Evolutionary conservation across 768 basidiomycete genomes (phyloP), one percentile per base, ranked within the genome.

Genomic region (Leccinum ochraceum): DNA sequence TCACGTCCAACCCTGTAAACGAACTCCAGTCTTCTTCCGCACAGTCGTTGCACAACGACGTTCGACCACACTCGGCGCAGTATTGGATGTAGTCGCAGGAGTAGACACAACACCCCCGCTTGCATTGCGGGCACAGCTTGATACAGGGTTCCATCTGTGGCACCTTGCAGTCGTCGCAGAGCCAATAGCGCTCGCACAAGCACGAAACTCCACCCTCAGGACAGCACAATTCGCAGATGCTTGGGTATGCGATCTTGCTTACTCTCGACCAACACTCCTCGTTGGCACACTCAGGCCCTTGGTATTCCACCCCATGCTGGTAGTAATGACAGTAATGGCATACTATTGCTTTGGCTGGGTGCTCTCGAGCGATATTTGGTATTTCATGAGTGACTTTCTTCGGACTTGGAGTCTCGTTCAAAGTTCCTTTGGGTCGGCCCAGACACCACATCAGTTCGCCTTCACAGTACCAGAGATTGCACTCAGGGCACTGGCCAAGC

Each of bases 91-190:
- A 71, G 2, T 58, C 65, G 71, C 39, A 42, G 17, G 39, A n/a
- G 17, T 42, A n/a, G 17, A 42, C 17, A 42, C 39, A 42, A 42
- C 8, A 42, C 39, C 39, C 39, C 17, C 46, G 55, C 37, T 2
- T 58, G 61, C 72, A 71, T 32, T 39, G 67, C 20, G 62, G 60
- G 10, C 70, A 42, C 39, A 42, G 8, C 39, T 42, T 42, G 39
- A 42, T n/a, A n/a, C 39, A 42, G 17, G 39, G 39, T 42, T 50
- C 49, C 39, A 26, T 53, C 9, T 60, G 16, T 32, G 60, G 57
- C 2, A 50, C 13, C 52, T 53, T 57, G 62, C 70, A 71, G 53
- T 69, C 66, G 36, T 71, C 68, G 55, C 69, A 71, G 11, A 62
- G 44, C 69, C 70, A 67, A 53, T 57, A 61, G 22, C 54, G 54